Evolutionary conservation across 2,329 filamentous ascomycete species (phyloP).

Genomic region (Arthrobotrys entomopaga): DNA sequence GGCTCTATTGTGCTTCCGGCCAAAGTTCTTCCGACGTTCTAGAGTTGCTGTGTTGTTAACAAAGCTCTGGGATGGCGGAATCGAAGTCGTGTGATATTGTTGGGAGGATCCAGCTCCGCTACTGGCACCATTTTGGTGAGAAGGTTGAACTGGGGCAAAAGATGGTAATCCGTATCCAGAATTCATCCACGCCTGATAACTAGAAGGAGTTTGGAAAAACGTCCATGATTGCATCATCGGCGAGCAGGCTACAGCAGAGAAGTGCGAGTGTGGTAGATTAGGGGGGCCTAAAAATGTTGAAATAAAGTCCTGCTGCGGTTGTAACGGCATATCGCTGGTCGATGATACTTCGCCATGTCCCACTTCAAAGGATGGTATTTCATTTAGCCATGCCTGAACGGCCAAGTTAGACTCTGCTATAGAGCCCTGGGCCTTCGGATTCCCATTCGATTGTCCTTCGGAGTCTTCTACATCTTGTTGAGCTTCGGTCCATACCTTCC

Average conservation of each 20-base stretch:
- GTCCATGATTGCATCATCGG: neutral
- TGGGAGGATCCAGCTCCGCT: neutral
- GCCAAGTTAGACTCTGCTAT: neutral
- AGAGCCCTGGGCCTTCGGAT: neutral
- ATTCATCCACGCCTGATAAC: constrained; percentile 17
- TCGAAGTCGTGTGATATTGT: neutral
- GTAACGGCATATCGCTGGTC: too few relatives aligned
- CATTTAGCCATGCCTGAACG: too few relatives aligned
- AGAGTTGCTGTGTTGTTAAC: too few relatives aligned
- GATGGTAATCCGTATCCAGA: constrained; percentile 14
- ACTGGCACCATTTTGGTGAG: neutral
- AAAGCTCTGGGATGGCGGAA: too few relatives aligned
- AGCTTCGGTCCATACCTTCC: neutral
- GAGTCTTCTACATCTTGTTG: neutral
- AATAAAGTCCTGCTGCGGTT: neutral
- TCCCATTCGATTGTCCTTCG: neutral
- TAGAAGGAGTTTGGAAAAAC: neutral
- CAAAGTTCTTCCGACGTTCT: too few relatives aligned
- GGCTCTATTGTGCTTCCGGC: too few relatives aligned
- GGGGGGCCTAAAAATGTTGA: neutral
- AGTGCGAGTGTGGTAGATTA: neutral
- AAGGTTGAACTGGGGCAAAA: neutral
- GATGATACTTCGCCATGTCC: too few relatives aligned
- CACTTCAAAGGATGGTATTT: too few relatives aligned
- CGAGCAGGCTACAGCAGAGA: neutral